phyloP scores from a whole-genome alignment of 2,329 filamentous ascomycete genomes.

The Plenodomus tracheiphilus region DNA sequence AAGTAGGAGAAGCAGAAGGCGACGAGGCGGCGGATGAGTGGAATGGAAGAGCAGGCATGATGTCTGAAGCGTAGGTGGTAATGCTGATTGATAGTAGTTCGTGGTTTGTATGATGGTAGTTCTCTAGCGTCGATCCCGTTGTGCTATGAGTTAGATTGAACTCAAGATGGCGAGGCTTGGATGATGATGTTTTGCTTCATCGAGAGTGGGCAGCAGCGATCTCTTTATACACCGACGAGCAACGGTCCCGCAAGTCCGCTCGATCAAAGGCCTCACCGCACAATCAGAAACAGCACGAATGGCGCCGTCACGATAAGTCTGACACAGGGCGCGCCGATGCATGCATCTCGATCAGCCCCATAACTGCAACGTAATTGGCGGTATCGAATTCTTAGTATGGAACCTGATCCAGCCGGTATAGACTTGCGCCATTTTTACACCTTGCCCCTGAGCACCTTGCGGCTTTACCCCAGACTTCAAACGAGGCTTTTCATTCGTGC shows the following conservation, averaged over 20 bases:
- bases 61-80: slow-evolving; percentile 17
- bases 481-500: slow-evolving; percentile 20
- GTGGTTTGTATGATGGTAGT: slow-evolving; percentile 34
- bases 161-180: slow-evolving; percentile 22
- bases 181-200: slow-evolving; percentile 32
- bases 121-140: slow-evolving; percentile 37
- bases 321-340: slow-evolving; percentile 31
- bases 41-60: slow-evolving; percentile 45
- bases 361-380: slow-evolving; percentile 31
- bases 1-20: slow-evolving; percentile 39
- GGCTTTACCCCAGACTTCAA: slow-evolving; percentile 17
- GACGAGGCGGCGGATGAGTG: slow-evolving; percentile 34
- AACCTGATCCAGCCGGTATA: slow-evolving; percentile 23
- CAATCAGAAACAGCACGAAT: slow-evolving; percentile 33
- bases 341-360: slow-evolving; percentile 39
- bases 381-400: slow-evolving; percentile 28
- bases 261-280: slow-evolving; percentile 36
- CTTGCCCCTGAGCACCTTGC: slow-evolving; percentile 12
- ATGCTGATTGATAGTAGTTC: slow-evolving; percentile 21
- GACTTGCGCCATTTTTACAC: slow-evolving; percentile 25
- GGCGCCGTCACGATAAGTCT: slow-evolving; percentile 30
- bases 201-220: slow-evolving; percentile 28
- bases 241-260: slow-evolving; percentile 14
- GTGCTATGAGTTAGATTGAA: slow-evolving; percentile 22
- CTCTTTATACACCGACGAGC: slow-evolving; percentile 34